Base-by-base conservation (phyloP, 352 stramenopile genomes). In the Phytophthora hybrid region DNA sequence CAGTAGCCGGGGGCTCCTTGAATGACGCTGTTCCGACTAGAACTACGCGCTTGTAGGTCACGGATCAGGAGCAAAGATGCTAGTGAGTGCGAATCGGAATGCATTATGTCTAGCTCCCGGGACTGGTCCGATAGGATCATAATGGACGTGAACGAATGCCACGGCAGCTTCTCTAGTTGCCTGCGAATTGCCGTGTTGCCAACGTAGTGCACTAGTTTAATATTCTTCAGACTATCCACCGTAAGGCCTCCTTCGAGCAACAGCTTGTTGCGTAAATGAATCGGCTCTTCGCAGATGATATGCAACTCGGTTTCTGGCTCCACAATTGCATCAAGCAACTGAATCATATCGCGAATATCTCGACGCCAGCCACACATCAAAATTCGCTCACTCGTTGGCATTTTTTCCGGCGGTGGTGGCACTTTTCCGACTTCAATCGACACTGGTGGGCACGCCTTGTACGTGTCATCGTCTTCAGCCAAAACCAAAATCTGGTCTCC, bases 291-390 rank as follows among this genome's bases (percentile, higher is more conserved):
- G 59, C 89, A 94, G 51, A 97, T 80, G 39, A 97, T 89, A 58
- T 93, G 84, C 1, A 97, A 64, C 57, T 94, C 84, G 0, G 80
- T 92, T 16, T 64, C 78, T 7, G 70, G 66, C 16, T 73, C 44
- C 16, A 93, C 87, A 19, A 94, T 66, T 10, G 83, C 78, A 54
- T 97, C 88, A 14, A 97, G 79, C 21, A 94, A 62, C 23, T 80
- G 67, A 53, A 97, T 92, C 78, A 97, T 94, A 44, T 97, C 89
- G 41, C 88, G 87, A 54, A 97, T 86, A 60, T 97, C 90, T 21
- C 90, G 84, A 32, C 89, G 84, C 90, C 90, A 97, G 0, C 90
- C 90, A 41, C 85, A 95, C 72, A 97, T 92, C 23, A 97, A 63
- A 49, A 96, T 89, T 8, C 76, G 76, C 52, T 97, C 88, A 7